Base-by-base conservation (phyloP, 805 yeast species). In the Kluyveromyces siamensis region DNA sequence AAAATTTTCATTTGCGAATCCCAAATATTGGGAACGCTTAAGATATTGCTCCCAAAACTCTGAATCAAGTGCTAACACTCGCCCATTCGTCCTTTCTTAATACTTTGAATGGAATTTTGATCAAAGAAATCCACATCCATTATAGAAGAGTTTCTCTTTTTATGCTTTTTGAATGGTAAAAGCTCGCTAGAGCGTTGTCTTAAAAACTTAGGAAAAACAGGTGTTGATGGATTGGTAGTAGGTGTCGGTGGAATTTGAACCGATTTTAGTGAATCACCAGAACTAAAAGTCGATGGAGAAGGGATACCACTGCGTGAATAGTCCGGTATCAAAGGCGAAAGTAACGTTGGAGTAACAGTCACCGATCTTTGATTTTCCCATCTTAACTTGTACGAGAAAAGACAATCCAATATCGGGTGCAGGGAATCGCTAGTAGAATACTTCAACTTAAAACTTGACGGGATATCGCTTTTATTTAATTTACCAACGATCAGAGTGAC, bases 51-150 rank as follows among this genome's bases (percentile, higher is more conserved):
- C 25, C 6, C 25, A 21, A 3, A 21, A 21, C 3, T 21, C 6
- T 3, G 25, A 21, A 21, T 21, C 25, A 21, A 21, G 25, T 21
- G 25, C 25, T 21, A 43, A n/a, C 45, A 43, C 36, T 43, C 45
- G 17, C 43, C 40, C 4, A n/a, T 18, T 19, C 14, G 25, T 3
- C 44, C 44, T 27, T 27, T 14, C 16, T 33, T 37, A 37, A 37
- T 7, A 35, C 18, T 27, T 19, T 41, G 41, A 27, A 40, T 37
- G 5, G 48, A 38, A 13, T 48, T 47, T 43, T 43, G 36, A 21
- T 55, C 59, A 45, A 53, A 57, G 51, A 61, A 62, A 37, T 58
- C 52, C 21, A 60, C 50, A 16, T 61, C 65, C 60, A 55, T 55
- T 17, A 50, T 45, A 5, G 65, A 54, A 10, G 63, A 56, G 27